These are phyloP conservation scores for Cicer pinnatifidum DNA, from an alignment of 306 rosid genomes.

Conservation along the genomic window DNA sequence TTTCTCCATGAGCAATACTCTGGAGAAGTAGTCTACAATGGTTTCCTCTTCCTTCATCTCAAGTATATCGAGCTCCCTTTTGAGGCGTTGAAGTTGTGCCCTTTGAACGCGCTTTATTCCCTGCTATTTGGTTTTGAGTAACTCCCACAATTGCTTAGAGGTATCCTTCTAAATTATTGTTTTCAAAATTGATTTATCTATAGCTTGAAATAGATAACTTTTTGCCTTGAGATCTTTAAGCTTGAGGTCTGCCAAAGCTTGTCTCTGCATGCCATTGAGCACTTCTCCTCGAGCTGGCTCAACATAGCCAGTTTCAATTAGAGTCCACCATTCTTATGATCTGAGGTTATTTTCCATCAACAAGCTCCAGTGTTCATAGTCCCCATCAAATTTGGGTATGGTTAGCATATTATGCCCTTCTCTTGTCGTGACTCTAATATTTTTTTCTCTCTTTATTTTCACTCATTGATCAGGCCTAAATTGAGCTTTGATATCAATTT, in stretches of 20 bases:
- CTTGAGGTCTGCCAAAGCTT: background rate
- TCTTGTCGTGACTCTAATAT: no score
- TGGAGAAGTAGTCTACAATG: no score
- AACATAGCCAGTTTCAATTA: no score
- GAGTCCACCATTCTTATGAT: no score
- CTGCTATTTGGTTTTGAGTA: background rate
- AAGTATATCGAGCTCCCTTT: background rate
- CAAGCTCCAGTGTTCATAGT: no score
- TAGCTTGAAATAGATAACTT: background rate
- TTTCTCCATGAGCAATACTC: background rate
- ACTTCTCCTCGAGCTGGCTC: no score
- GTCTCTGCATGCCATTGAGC: background rate
- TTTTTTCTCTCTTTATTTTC: no score
- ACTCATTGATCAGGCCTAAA: no score
- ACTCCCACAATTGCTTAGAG: background rate
- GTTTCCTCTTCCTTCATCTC: background rate
- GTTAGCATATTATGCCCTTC: no score
- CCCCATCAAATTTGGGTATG: no score
- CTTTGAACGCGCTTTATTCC: background rate
- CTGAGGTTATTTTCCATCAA: no score
- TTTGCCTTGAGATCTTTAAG: background rate
- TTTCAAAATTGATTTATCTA: background rate
- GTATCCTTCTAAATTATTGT: background rate
- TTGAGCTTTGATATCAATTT: no score
- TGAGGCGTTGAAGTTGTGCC: background rate